A percentile compares a stretch with the other conserved stretches of the same genome.
phyloP scores from a whole-genome alignment of 768 basidiomycete species.

The Lactarius evosmus region DNA sequence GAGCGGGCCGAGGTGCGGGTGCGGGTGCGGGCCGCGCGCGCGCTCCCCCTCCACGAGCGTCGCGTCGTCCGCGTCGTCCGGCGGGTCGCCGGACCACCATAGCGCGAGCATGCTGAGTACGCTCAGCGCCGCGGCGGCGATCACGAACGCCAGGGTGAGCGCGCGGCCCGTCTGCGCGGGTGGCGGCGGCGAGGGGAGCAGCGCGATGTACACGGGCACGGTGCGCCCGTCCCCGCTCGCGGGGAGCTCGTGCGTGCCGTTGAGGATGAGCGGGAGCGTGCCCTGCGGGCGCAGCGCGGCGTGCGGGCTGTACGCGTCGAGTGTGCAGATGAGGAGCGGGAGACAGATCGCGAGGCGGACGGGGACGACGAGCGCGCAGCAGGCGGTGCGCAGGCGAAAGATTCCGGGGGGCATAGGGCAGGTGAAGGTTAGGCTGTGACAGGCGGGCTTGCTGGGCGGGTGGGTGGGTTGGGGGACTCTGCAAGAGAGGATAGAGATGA shows the following conservation, averaged over 20 bases:
- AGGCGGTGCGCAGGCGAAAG: slow-evolving; percentile 20
- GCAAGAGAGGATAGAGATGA: background rate
- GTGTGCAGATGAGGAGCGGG: slow-evolving; percentile 24
- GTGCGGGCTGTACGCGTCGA: slow-evolving; percentile 20
- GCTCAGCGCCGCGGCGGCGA: slow-evolving; percentile 16
- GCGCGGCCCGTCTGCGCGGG: slow-evolving; percentile 5
- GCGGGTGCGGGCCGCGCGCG: background rate
- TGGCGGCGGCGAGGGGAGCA: background rate
- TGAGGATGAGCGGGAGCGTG: background rate
- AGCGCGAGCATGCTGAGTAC: slow-evolving; percentile 13
- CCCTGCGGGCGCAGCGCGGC: slow-evolving; percentile 8
- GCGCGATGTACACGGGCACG: slow-evolving; percentile 6
- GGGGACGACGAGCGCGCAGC: slow-evolving; percentile 24
- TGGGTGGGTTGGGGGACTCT: background rate
- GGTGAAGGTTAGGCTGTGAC: slow-evolving; percentile 7
- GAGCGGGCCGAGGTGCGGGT: background rate
- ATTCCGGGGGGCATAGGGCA: slow-evolving; percentile 19
- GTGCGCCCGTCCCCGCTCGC: slow-evolving; percentile 2
- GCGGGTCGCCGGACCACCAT: slow-evolving; percentile 10
- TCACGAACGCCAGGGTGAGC: slow-evolving; percentile 21
- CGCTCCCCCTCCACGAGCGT: slow-evolving; percentile 12
- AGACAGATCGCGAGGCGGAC: slow-evolving; percentile 26
- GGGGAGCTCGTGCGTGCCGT: background rate
- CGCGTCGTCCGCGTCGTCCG: slow-evolving; percentile 14
- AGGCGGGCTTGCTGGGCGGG: background rate